Percentiles rank a stretch among this genome's conserved stretches.
Conservation (phyloP, 257 asterid species). For the Gentiana macrophylla region DNA sequence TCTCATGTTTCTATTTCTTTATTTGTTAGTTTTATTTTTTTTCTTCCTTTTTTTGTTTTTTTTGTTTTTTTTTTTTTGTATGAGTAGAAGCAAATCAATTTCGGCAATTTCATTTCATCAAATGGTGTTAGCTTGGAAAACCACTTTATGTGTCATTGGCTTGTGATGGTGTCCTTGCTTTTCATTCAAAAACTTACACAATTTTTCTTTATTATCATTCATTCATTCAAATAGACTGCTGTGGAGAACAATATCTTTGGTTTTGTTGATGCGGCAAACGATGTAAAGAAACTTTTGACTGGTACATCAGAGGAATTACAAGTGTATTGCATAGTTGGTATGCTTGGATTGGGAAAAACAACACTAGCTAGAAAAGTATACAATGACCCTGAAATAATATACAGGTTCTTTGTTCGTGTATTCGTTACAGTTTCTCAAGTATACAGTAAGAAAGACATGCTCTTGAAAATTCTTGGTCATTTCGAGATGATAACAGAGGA, state of each 20-base stretch:
- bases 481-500: not conserved
- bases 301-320: slow-evolving; percentile 11
- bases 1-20: too few relatives aligned
- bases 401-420: slow-evolving; percentile 17
- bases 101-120: too few relatives aligned
- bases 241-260: slow-evolving; percentile 25
- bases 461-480: slow-evolving; percentile 12
- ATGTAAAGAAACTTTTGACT: slow-evolving; percentile 12
- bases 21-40: too few relatives aligned
- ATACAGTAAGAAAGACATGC: slow-evolving; percentile 15
- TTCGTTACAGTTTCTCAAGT: slow-evolving; percentile 23
- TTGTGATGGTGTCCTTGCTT: not conserved
- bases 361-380: slow-evolving; percentile 24
- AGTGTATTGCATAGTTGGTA: slow-evolving; percentile 23
- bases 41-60: not conserved
- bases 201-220: not conserved
- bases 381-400: slow-evolving; percentile 14
- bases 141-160: too few relatives aligned
- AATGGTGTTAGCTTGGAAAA: too few relatives aligned
- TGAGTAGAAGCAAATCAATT: too few relatives aligned
- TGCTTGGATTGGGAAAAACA: slow-evolving; percentile 31
- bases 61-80: too few relatives aligned
- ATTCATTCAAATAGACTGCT: not conserved
- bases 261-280: slow-evolving; percentile 16
- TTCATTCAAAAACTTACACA: not conserved